A percentile compares a stretch with the other conserved stretches of the same genome.
phyloP scores from a whole-genome alignment of 495 filamentous ascomycete genomes.

The Daldinia bambusicola region DNA sequence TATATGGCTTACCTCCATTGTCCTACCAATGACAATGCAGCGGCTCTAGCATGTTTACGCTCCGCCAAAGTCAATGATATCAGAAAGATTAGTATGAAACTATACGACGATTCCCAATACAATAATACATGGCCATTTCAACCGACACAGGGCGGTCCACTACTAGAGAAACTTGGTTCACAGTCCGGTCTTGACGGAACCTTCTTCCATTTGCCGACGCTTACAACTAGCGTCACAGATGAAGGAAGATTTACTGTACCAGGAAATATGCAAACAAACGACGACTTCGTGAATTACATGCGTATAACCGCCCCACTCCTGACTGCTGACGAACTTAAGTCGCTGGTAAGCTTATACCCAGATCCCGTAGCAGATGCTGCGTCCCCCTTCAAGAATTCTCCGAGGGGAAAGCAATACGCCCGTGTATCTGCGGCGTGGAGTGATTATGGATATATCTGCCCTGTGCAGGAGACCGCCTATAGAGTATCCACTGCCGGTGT shows the following conservation, averaged over 20 bases:
- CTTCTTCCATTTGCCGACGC: slow-evolving; percentile 67
- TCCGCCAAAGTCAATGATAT: slow-evolving; percentile 59
- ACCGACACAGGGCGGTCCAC: slow-evolving; percentile 67
- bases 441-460: slow-evolving; percentile 72
- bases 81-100: slow-evolving; percentile 61
- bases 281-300: slow-evolving; percentile 67
- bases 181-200: slow-evolving; percentile 60
- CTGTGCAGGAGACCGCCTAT: slow-evolving; percentile 68
- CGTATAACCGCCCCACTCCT: slow-evolving; percentile 62
- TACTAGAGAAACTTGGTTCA: slow-evolving; percentile 58
- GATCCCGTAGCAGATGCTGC: slow-evolving; percentile 56
- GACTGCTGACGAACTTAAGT: slow-evolving; percentile 56
- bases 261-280: slow-evolving; percentile 52
- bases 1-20: slow-evolving; percentile 60
- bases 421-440: slow-evolving; percentile 70
- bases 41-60: slow-evolving; percentile 62
- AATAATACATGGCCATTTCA: slow-evolving; percentile 72
- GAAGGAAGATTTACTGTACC: slow-evolving; percentile 70
- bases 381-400: slow-evolving; percentile 43
- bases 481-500: slow-evolving; percentile 55
- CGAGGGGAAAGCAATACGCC: slow-evolving; percentile 62
- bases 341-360: slow-evolving; percentile 65
- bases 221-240: slow-evolving; percentile 71
- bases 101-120: slow-evolving; percentile 62
- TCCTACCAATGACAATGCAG: slow-evolving; percentile 56